Evolutionary conservation across 768 basidiomycete genomes (phyloP).

Genomic region (Mycena epipterygia): DNA sequence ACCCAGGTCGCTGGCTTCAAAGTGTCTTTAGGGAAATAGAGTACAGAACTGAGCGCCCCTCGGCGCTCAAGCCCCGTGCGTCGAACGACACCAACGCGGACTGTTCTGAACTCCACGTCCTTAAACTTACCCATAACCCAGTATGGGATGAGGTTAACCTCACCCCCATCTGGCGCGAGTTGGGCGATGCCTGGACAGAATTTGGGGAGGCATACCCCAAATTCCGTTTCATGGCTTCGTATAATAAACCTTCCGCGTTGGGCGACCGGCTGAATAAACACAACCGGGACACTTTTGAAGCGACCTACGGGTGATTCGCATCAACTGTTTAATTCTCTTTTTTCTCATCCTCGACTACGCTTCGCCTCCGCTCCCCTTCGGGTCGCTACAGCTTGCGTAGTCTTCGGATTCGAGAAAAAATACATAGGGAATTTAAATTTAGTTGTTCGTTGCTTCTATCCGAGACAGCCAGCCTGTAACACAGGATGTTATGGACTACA

Average conservation of each 20-base stretch:
- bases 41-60: conserved; percentile 19
- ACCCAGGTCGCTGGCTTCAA: conserved; percentile 6
- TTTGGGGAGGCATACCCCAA: conserved; percentile 17
- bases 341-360: conserved; percentile 7
- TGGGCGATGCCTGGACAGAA: conserved; percentile 18
- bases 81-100: neutral
- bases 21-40: conserved; percentile 18
- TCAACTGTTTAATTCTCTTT: conserved; percentile 23
- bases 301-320: neutral
- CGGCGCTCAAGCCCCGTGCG: conserved; percentile 5
- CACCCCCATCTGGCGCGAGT: conserved; percentile 15
- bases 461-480: neutral
- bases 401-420: neutral
- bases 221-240: conserved; percentile 19
- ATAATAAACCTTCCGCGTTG: conserved; percentile 23
- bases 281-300: conserved; percentile 13
- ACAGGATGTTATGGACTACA: neutral
- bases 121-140: conserved; percentile 28
- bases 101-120: conserved; percentile 18
- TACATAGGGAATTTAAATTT: neutral
- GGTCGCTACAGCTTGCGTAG: neutral
- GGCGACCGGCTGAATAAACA: conserved; percentile 15
- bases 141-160: conserved; percentile 21
- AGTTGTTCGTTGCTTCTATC: neutral
- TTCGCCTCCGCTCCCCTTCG: neutral